These are phyloP conservation scores for Tephrocybe rancida DNA, from an alignment of 768 basidiomycete genomes.

Conservation along the genomic window DNA sequence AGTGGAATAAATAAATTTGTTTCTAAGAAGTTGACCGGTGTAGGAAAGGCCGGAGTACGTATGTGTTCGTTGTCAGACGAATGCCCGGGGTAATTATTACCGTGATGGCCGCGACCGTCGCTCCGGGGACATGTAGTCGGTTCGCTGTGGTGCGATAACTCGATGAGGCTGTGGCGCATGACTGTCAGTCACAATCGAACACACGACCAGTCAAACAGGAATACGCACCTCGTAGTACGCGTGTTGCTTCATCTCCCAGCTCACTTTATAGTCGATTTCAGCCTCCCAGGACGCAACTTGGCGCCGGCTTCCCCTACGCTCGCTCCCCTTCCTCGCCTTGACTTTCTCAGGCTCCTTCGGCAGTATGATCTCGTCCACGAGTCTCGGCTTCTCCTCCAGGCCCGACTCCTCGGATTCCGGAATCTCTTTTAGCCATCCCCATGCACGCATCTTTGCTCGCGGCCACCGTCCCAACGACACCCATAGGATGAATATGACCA, in stretches of 20 bases:
- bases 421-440: conserved; percentile 10
- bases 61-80: neutral
- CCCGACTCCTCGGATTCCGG: conserved; percentile 10
- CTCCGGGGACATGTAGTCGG: conserved; percentile 8
- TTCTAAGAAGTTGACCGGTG: neutral
- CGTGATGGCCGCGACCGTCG: neutral
- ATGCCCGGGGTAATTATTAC: neutral
- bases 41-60: neutral
- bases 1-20: too few relatives aligned
- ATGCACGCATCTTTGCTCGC: conserved; percentile 21
- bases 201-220: neutral
- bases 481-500: conserved; percentile 40
- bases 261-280: conserved; percentile 12
- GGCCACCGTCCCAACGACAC: conserved; percentile 36
- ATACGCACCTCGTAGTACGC: conserved; percentile 12
- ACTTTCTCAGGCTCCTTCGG: conserved; percentile 15
- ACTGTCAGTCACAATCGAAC: conserved; percentile 1
- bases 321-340: neutral
- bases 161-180: conserved; percentile 16
- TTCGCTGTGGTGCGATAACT: conserved; percentile 4
- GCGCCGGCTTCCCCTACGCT: conserved; percentile 9
- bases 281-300: conserved; percentile 17
- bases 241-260: conserved; percentile 16
- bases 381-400: conserved; percentile 8
- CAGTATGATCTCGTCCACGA: conserved; percentile 15